Evolutionary conservation across 306 rosid species (phyloP), one percentile per base, ranked within the genome.

Genomic region (Arachis stenosperma): DNA sequence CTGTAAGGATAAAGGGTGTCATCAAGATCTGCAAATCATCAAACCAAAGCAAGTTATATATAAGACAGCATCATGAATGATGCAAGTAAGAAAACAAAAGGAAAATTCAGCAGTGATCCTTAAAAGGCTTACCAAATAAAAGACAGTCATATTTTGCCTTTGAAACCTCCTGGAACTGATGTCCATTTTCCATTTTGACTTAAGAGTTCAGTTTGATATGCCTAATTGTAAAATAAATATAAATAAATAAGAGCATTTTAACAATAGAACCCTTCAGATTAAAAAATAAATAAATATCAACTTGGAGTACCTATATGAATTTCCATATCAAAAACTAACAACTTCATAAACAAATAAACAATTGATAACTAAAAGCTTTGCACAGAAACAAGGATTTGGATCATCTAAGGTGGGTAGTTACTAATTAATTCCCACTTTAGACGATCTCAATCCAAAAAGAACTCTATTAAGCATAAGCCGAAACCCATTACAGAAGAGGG

Each of bases 1-100:
- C 84, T 87, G 8, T 65, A n/a, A 65, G 97, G 92, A 78, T 93
- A 90, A 54, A 93, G 94, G 47, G 98, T 93, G 84, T 93, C 98
- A 82, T 93, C 98, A 71, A 93, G 68, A 82, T 93, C 98, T 93
- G 84, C 58, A 12, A 85, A 75, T 73, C 9, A 81, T 13, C 9
- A 33, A 54, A 33, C 37, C 37, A 33, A n/a, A 85, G 36, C 17
- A 8, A 37, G 29, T 40, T 40, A 43, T 22, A 44, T 22, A 77
- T 37, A 6, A 10, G 11, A 14, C 41, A 70, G 10, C 2, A 61
- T 4, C 50, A 48, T 10, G n/a, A 55, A 50, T 9, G 9, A 75
- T 75, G 53, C 43, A 73, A 6, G 6, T 47, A 53, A 41, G 7
- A 39, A 14, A 61, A 7, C 36, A 5, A 39, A 13, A 61, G 6